Base-by-base conservation (phyloP, 1,284 basidiomycete species). In the Chalciporus sp. region DNA sequence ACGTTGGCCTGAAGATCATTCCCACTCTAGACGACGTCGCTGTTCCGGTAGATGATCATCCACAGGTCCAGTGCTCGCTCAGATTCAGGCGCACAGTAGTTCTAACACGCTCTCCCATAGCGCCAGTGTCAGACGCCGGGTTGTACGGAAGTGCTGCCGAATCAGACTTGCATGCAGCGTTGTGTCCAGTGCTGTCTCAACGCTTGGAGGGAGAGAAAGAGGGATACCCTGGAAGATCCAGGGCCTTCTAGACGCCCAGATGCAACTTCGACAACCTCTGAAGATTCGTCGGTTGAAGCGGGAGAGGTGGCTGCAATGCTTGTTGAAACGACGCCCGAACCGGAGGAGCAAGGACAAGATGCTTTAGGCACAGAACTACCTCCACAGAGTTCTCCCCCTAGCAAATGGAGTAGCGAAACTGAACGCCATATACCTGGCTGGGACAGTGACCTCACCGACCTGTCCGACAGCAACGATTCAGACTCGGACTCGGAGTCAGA, bases 401-500 rank as follows among this genome's bases (percentile, higher is more conserved):
- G 40, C 41, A 46, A 55, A 17, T 14, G 23, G 6, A 26, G 20
- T 12, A 37, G 42, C 23, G 17, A 31, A 16, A 6, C 4, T 4
- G 47, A 28, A 16, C 7, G 20, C 3, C 23, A 35, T 2, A 53
- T 64, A 26, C 50, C 58, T 2, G 62, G 63, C 26, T 68, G 71
- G 70, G 64, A 70, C 37, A 72, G 70, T 19, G 67, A 72, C 47
- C 57, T 72, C 41, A 64, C 61, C 14, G 60, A 66, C 5, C 55
- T 68, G 28, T 57, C 59, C 4, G 31, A 33, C 31, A 33, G 14
- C 31, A 12, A 33, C 42, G 47, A 42, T 16, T 60, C 61, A n/a
- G 55, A 54, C 37, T 40, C 47, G 0, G 64, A 58, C 6, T 47
- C 55, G 1, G 42, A 51, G 11, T 35, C 40, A 20, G 48, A 51